Evolutionary conservation across 225 moss, liverwort and hornwort species (phyloP), one percentile per base, ranked within the genome.

Genomic region (Anthoceros angustus): DNA sequence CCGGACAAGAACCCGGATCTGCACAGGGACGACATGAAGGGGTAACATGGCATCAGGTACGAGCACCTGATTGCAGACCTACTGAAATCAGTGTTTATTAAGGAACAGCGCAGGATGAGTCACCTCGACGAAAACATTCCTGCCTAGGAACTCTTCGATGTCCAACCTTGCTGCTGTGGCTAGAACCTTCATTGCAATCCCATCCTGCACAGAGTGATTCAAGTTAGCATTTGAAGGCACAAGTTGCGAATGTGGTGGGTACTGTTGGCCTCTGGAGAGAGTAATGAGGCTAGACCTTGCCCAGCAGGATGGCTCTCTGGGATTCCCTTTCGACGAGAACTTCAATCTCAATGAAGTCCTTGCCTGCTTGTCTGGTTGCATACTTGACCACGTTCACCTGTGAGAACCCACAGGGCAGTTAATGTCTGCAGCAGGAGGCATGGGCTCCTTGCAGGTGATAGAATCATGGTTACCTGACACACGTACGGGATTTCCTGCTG

Each of bases 351-450:
- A 92, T 92, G 61, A 78, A 92, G 68, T 92, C 92, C 73, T 92
- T 92, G 12, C 79, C 70, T 24, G 73, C 74, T 71, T 68, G 69
- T 70, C 92, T 80, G 68, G 86, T 88, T 73, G 80, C 80, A 65
- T 88, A 92, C 61, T 86, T 86, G 32, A 80, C 63, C 63, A 92
- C 92, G 45, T 86, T 92, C 70, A 92, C 92, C 92, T 90, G 82
- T 64, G 25, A 68, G 68, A 8, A 25, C 43, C 45, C 8, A 25
- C 23, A 68, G 40, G 10, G 66, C 26, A 6, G 42, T 15, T 9
- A 32, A 6, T 63, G 7, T 40, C 9, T 71, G 41, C 21, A 25
- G 12, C 62, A 24, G 41, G 39, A 68, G 42, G 49, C 64, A n/a
- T 65, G 48, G 25, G 48, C 63, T 43, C 23, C 25, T 55, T 67